Evolutionary conservation across 129 eudicot genomes (phyloP).

Genomic region (Lactuca saligna): DNA sequence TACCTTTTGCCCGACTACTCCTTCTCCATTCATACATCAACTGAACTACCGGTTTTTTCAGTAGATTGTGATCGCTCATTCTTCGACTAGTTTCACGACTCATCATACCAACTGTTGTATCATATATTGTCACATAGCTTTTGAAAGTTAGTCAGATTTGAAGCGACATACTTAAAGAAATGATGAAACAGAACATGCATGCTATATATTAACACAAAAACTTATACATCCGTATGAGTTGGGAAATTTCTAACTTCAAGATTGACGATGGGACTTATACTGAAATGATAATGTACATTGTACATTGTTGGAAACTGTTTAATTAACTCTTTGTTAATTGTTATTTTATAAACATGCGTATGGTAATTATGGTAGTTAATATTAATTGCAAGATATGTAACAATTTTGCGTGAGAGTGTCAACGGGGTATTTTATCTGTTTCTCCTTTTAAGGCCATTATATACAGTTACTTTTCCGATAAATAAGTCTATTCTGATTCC

Average conservation of each 20-base stretch:
- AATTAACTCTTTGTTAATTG: no score
- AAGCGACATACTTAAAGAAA: background rate
- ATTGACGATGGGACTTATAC: constrained; percentile 12
- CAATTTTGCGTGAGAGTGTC: constrained; percentile 7
- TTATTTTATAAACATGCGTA: no score
- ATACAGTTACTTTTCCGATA: constrained; percentile 3
- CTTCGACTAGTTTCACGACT: constrained; percentile 16
- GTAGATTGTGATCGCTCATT: constrained; percentile 11
- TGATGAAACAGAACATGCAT: background rate
- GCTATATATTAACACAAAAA: background rate
- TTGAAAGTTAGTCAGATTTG: background rate
- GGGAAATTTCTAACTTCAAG: constrained; percentile 12
- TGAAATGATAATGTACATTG: background rate
- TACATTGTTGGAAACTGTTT: background rate
- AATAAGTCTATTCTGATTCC: constrained; percentile 27
- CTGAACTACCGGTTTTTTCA: background rate
- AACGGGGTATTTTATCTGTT: background rate
- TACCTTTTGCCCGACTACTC: constrained; percentile 29
- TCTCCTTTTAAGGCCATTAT: background rate
- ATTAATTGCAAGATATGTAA: background rate
- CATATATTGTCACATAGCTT: constrained; percentile 4
- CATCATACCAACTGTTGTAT: background rate
- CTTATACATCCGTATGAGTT: constrained; percentile 4
- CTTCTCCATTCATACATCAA: constrained; percentile 14
- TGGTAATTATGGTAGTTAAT: no score